Evolutionary conservation across 2,329 filamentous ascomycete species (phyloP).

Genomic region (Penicillium sp.): DNA sequence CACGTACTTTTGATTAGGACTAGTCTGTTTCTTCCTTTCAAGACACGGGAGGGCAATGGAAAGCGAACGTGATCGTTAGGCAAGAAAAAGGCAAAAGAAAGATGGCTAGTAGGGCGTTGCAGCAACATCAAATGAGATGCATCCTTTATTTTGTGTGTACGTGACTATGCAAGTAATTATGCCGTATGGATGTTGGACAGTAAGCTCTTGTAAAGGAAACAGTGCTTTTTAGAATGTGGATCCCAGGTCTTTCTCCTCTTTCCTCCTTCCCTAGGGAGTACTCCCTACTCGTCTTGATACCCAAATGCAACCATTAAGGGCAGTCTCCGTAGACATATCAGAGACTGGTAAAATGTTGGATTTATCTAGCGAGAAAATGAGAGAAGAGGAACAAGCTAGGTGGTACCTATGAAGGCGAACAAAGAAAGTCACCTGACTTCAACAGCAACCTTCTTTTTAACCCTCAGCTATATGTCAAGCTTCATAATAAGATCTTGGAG

Average conservation of each 20-base stretch:
- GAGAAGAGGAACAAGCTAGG: too few relatives aligned
- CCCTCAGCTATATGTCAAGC: not conserved
- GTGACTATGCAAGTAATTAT: not conserved
- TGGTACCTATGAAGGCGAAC: too few relatives aligned
- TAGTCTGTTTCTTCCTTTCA: conserved; percentile 6
- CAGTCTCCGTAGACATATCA: too few relatives aligned
- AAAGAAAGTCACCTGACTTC: too few relatives aligned
- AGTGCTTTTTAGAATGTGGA: too few relatives aligned
- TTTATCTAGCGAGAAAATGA: too few relatives aligned
- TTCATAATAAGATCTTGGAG: not conserved
- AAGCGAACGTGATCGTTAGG: not conserved
- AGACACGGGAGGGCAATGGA: not conserved
- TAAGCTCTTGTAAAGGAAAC: too few relatives aligned
- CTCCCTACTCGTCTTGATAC: too few relatives aligned
- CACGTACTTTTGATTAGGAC: conserved; percentile 14
- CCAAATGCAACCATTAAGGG: too few relatives aligned
- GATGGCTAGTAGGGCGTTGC: not conserved
- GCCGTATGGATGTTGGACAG: not conserved
- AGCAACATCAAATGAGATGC: not conserved
- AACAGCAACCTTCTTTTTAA: not conserved
- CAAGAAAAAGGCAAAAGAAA: not conserved
- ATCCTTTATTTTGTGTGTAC: not conserved
- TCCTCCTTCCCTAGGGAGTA: not conserved
- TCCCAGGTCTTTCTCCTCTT: not conserved
- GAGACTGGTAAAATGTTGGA: too few relatives aligned